Conservation (phyloP, 179 eudicot species). For the Heliamphora pulchella region DNA sequence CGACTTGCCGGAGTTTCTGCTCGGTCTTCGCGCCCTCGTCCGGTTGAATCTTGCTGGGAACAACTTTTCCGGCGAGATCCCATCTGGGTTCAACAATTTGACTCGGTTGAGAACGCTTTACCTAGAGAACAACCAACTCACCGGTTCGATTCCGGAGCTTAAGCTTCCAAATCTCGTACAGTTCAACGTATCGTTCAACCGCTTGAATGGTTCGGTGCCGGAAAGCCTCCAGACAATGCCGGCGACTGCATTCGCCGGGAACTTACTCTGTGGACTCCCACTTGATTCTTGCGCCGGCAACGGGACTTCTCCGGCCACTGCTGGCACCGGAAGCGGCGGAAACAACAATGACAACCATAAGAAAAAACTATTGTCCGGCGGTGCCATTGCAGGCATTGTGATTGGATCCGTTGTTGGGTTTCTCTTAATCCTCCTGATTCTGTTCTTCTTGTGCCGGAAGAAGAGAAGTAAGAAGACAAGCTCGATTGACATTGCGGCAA, state of each 20-base stretch:
- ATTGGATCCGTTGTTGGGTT: slow-evolving; percentile 21
- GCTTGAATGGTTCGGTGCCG: slow-evolving; percentile 23
- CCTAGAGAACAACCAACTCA: slow-evolving; percentile 16
- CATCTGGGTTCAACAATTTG: slow-evolving; percentile 6
- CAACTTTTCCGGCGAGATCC: slow-evolving; percentile 18
- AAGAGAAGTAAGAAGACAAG: slow-evolving; percentile 12
- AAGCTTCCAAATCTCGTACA: slow-evolving; percentile 14
- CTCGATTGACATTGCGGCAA: slow-evolving; percentile 14
- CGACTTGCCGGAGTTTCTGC: slow-evolving; percentile 6
- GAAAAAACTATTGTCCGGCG: slow-evolving; percentile 17
- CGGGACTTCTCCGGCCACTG: not conserved
- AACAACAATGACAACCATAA: not conserved
- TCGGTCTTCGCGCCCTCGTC: slow-evolving; percentile 10
- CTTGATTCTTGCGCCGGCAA: slow-evolving; percentile 11
- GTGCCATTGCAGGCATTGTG: slow-evolving; percentile 23
- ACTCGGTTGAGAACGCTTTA: slow-evolving; percentile 15
- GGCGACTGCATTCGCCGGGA: slow-evolving; percentile 19
- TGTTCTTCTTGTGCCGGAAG: slow-evolving; percentile 19
- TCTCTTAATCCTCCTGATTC: slow-evolving; percentile 11
- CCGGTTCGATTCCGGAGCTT: slow-evolving; percentile 17
- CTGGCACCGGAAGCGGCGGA: not conserved
- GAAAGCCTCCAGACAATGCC: slow-evolving; percentile 11
- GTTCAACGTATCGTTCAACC: slow-evolving; percentile 21
- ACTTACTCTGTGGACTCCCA: slow-evolving; percentile 21
- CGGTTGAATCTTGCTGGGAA: slow-evolving; percentile 19